Evolutionary conservation across 805 yeast genomes (phyloP).

Genomic region (Lipomyces sp.): DNA sequence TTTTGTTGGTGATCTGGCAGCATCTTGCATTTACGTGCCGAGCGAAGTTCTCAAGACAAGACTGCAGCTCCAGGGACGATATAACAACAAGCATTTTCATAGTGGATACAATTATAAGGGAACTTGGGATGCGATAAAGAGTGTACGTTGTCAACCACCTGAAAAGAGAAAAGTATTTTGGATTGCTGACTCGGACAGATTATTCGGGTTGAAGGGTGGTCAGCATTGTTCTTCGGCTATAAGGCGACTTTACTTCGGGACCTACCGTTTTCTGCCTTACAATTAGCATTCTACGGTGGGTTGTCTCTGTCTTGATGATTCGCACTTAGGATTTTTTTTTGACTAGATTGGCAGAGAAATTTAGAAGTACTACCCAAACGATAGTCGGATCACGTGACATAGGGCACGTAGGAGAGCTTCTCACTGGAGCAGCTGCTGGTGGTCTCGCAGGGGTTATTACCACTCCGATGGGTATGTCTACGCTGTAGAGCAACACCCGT

Average conservation of each 20-base stretch:
- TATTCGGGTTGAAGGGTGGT: slow-evolving; percentile 68
- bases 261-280: slow-evolving; percentile 93
- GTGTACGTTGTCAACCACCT: slow-evolving; percentile 41
- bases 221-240: slow-evolving; percentile 85
- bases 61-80: slow-evolving; percentile 86
- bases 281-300: slow-evolving; percentile 92
- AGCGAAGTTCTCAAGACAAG: slow-evolving; percentile 93
- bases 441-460: slow-evolving; percentile 88
- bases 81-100: slow-evolving; percentile 75
- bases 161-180: background rate
- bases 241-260: slow-evolving; percentile 92
- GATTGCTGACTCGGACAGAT: slow-evolving; percentile 46
- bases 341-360: slow-evolving; percentile 31
- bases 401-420: slow-evolving; percentile 60
- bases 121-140: slow-evolving; percentile 68
- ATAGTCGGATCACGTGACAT: slow-evolving; percentile 43
- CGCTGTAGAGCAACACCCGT: background rate
- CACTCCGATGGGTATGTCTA: slow-evolving; percentile 67
- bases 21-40: slow-evolving; percentile 90
- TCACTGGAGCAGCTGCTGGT: slow-evolving; percentile 95
- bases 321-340: background rate
- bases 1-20: slow-evolving; percentile 88
- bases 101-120: slow-evolving; percentile 88
- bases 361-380: slow-evolving; percentile 46
- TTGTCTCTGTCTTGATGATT: slow-evolving; percentile 43